Percentiles rank a stretch among this genome's conserved stretches.
Evolutionary conservation across 139 green algal genomes (phyloP).

Genomic region (Chlorella sp.): DNA sequence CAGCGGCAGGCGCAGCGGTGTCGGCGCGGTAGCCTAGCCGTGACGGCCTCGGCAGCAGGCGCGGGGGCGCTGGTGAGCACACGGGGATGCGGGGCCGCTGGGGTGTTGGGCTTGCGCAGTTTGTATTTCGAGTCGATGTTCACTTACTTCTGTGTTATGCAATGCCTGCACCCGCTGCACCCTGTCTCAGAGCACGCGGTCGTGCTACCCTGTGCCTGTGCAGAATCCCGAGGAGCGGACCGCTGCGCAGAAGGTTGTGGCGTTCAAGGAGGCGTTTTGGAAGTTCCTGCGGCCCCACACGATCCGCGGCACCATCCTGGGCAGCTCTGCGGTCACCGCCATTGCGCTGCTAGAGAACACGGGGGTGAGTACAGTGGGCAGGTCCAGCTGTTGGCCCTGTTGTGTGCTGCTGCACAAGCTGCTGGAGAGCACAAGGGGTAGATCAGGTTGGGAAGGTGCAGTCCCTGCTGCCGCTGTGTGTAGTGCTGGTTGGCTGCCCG

Average conservation of each 20-base stretch:
- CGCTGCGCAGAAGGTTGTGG: conserved; percentile 38
- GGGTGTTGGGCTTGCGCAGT: too few relatives aligned
- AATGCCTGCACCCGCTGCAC: neutral
- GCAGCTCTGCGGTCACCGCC: conserved; percentile 78
- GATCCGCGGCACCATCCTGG: conserved; percentile 91
- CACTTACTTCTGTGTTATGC: neutral
- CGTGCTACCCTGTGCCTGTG: neutral
- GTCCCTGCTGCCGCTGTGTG: too few relatives aligned
- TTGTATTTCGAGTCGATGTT: too few relatives aligned
- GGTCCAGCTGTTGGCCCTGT: too few relatives aligned
- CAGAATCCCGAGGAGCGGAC: conserved; percentile 18
- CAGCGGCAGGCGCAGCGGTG: neutral
- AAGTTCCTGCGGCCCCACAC: conserved; percentile 98
- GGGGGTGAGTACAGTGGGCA: conserved; percentile 13
- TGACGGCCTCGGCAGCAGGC: conserved; percentile 17
- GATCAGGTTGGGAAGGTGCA: too few relatives aligned
- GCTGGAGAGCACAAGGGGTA: too few relatives aligned
- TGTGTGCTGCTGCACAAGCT: too few relatives aligned
- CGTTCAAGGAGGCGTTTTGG: conserved; percentile 92
- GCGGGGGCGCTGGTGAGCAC: conserved; percentile 26
- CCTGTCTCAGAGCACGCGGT: neutral
- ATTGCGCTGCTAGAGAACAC: conserved; percentile 77
- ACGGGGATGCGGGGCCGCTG: too few relatives aligned
- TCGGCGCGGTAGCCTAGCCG: neutral
- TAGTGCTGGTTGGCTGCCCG: too few relatives aligned